Evolutionary conservation across 2,329 filamentous ascomycete genomes (phyloP), one percentile per base, ranked within the genome.

Genomic region (Cladophialophora bantiana): DNA sequence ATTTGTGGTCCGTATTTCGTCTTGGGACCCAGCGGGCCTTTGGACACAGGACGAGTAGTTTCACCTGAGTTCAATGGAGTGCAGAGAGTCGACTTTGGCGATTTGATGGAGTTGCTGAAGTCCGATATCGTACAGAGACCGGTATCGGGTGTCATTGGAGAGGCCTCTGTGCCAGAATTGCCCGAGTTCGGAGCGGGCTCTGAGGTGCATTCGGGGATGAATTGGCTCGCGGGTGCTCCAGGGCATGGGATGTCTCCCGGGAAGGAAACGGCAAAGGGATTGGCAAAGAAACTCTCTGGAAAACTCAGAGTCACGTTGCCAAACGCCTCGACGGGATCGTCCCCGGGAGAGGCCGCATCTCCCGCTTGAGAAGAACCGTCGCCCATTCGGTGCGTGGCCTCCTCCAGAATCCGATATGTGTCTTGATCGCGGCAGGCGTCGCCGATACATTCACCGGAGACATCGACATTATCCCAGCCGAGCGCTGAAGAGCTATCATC

Each of bases 181-280:
- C 18, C 45, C 7, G 3, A n/a, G 35, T 13, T 26, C 5, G 59
- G 12, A 6, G 31, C 15, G 10, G 57, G 26, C 18, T 4, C 10
- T 42, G 56, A 52, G 15, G 4, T 13, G 34, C 13, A 26, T 32
- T 34, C 59, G 7, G 53, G n/a, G 1, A 55, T 55, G 9, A 55
- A 53, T 38, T 58, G 57, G n/a, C 12, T 56, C 48, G 32, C 54
- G 13, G 64, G 45, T 48, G 36, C 59, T 35, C 45, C 34, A 36
- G 65, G 61, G 38, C 67, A 72, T 18, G 70, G 68, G 12, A 71
- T 65, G 31, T 71, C 70, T 26, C 65, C 68, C 5, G 70, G 70
- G 48, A 71, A 70, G 18, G 68, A 70, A n/a, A 71, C 70, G 2
- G 68, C 70, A 38, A 71, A 71, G 7, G 70, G 70, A 57, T 71